Conservation (phyloP, 2,329 filamentous ascomycete genomes). For the Cladosporium sphaerospermum region DNA sequence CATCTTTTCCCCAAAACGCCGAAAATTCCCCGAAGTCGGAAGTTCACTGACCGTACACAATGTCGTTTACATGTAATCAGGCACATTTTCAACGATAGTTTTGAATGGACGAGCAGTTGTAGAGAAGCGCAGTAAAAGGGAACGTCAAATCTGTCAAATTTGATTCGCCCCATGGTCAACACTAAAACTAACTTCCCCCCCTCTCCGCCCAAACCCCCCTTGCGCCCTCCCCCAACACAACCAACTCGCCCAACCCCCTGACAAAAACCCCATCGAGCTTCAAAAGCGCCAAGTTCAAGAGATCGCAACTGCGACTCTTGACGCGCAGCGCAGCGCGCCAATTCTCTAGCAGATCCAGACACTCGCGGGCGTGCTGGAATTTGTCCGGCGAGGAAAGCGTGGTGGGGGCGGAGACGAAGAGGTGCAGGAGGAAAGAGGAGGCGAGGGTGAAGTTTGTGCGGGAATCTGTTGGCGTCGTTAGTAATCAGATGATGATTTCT, state of each 20-base stretch:
- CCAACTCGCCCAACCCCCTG: constrained; percentile 24
- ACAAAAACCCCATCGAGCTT: constrained; percentile 28
- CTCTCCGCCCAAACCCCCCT: constrained; percentile 23
- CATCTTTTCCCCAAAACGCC: no score
- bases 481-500: neutral
- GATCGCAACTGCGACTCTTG: constrained; percentile 30
- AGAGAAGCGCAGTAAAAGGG: no score
- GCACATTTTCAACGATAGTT: no score
- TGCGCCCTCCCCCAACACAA: constrained; percentile 27
- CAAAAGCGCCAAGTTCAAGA: constrained; percentile 29
- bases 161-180: no score
- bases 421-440: constrained; percentile 28
- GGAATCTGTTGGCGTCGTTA: constrained; percentile 19
- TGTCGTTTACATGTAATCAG: no score
- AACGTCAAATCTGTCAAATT: no score
- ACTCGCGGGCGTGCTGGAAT: constrained; percentile 25
- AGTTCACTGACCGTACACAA: no score
- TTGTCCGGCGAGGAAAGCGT: neutral
- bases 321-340: constrained; percentile 28
- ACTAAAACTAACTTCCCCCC: neutral
- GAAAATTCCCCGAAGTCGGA: no score
- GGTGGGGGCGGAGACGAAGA: constrained; percentile 28
- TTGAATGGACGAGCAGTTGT: no score
- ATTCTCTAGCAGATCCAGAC: constrained; percentile 24
- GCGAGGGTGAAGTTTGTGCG: constrained; percentile 32